Evolutionary conservation across 1,139 yeast genomes (phyloP).

Genomic region (Debaryomyces nepalensis): DNA sequence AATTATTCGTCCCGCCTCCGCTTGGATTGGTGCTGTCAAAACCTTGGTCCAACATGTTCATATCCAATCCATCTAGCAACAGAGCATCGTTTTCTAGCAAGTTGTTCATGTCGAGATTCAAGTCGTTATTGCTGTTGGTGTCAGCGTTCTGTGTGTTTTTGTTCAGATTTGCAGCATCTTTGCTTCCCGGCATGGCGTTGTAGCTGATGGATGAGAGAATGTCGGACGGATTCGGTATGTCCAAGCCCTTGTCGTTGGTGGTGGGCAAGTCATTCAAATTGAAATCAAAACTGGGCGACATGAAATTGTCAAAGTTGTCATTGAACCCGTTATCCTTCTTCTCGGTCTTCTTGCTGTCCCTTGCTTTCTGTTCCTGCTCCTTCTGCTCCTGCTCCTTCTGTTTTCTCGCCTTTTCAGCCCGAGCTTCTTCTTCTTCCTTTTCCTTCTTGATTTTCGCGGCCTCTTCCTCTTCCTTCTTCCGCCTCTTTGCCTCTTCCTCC

Average conservation of each 20-base stretch:
- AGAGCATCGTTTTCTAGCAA: slow-evolving; percentile 48
- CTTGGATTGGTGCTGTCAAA: slow-evolving; percentile 27
- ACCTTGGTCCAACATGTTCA: slow-evolving; percentile 46
- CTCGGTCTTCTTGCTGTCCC: slow-evolving; percentile 17
- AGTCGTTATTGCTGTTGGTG: slow-evolving; percentile 20
- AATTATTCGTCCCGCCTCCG: slow-evolving; percentile 27
- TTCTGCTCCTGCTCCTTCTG: slow-evolving; percentile 23
- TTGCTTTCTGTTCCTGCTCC: slow-evolving; percentile 23
- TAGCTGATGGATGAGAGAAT: slow-evolving; percentile 43
- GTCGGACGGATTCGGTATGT: slow-evolving; percentile 45
- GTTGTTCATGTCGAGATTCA: slow-evolving; percentile 47
- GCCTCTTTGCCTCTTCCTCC: slow-evolving; percentile 18
- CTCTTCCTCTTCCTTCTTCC: slow-evolving; percentile 21
- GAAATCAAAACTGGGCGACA: slow-evolving; percentile 18
- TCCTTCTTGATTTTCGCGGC: slow-evolving; percentile 21
- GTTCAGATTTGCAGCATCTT: slow-evolving; percentile 2
- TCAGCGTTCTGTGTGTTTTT: slow-evolving; percentile 17
- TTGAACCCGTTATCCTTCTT: slow-evolving; percentile 15
- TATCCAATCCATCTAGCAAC: slow-evolving; percentile 49
- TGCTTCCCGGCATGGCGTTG: slow-evolving; percentile 16
- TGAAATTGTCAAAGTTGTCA: slow-evolving; percentile 15
- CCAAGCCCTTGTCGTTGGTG: slow-evolving; percentile 20
- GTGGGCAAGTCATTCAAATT: slow-evolving; percentile 16
- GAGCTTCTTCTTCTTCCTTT: slow-evolving; percentile 24
- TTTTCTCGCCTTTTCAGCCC: too few relatives aligned